Base-by-base conservation (phyloP, 441 rosid genomes). In the Populus hybrid region DNA sequence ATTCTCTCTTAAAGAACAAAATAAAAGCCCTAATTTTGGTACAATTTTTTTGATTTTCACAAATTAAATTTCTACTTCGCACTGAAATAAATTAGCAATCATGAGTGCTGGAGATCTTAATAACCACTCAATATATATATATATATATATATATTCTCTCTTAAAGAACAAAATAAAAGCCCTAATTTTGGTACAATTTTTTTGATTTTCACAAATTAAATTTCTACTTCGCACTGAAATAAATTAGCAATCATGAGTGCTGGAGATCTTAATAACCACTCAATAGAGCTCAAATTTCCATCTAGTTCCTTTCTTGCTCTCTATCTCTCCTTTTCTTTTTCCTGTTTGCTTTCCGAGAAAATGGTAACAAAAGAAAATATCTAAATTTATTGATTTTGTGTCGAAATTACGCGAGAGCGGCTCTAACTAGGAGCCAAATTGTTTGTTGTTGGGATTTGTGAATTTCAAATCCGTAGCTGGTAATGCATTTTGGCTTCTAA, bases 261-360 rank as follows among this genome's bases (percentile, higher is more conserved):
- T 30, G 92, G 91, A 81, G 87, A 89, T 80, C 91, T 93, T 82
- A 81, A 74, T 77, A 83, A 91, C 78, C 89, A 91, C 16, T 93
- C 95, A 8, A 4, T 86, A 16, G 95, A 92, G 75, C 95, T 93
- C 82, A 88, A 91, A 84, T 91, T 92, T 83, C 87, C 92, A 73
- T 88, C 95, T 89, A 89, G 90, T 79, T 36, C n/a, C 24, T 5
- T 46, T 26, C 21, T 0, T 16, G 46, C 46, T 40, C 1, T 10
- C 50, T 40, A 40, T 68, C 59, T 36, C 68, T 21, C 61, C 57
- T 70, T 71, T 76, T 21, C 40, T 19, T 6, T 75, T 72, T 76
- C 24, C 19, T 76, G 74, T 40, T 76, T 78, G 57, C 59, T 69
- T 70, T 19, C 63, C 75, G 46, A 75, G 78, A 81, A 82, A 16